A percentile compares a stretch with the other conserved stretches of the same genome.
These are phyloP conservation scores for Orbilia ellipsospora DNA, from an alignment of 2,329 filamentous ascomycete species.

Conservation along the genomic window DNA sequence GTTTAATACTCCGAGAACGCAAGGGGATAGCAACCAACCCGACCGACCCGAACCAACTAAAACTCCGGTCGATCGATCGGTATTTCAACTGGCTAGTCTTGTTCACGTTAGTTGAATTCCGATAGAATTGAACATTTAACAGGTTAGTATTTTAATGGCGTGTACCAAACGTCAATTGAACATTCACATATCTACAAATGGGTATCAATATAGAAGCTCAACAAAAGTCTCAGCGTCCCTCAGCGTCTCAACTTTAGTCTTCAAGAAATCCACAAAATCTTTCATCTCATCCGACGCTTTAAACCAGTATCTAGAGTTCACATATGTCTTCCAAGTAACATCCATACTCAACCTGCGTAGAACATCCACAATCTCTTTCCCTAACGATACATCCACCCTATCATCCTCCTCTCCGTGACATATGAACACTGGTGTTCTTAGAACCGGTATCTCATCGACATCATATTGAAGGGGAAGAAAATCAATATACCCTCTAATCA, in stretches of 20 bases:
- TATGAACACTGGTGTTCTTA: conserved; percentile 63
- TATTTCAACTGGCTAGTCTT: no score
- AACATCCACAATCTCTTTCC: conserved; percentile 60
- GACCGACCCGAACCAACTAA: no score
- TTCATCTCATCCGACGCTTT: conserved; percentile 66
- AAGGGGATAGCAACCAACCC: no score
- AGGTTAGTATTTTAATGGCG: no score
- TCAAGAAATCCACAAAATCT: conserved; percentile 61
- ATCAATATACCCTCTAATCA: conserved; percentile 32
- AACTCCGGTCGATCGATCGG: no score
- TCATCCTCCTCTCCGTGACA: conserved; percentile 64
- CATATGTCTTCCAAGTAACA: conserved; percentile 64
- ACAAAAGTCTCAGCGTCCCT: no score
- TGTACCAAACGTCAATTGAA: no score
- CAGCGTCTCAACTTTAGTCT: neutral
- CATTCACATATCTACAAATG: no score
- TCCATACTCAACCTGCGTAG: conserved; percentile 61
- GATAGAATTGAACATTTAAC: no score
- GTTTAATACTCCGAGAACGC: no score
- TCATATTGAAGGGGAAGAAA: conserved; percentile 35
- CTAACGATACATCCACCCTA: conserved; percentile 61
- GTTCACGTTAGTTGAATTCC: no score
- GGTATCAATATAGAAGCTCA: no score
- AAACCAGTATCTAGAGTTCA: conserved; percentile 66
- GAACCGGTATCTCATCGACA: neutral